Conservation (phyloP, 257 asterid species). For the Henckelia pumila region DNA sequence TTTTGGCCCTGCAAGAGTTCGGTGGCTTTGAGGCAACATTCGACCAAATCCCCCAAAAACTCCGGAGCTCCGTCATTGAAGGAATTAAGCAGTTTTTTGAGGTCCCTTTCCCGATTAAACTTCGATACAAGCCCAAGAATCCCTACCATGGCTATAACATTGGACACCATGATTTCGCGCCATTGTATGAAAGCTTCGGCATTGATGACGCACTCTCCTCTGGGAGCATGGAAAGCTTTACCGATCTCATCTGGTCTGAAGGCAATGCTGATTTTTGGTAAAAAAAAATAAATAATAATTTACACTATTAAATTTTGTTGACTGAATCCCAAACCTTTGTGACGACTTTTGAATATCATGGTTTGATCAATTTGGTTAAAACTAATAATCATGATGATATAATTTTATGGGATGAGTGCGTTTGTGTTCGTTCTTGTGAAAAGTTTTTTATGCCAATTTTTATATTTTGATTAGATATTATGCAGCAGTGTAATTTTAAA, state of each 20-base stretch:
- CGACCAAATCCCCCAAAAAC: conserved; percentile 30
- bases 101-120: conserved; percentile 50
- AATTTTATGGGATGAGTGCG: too few relatives aligned
- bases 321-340: too few relatives aligned
- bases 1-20: conserved; percentile 40
- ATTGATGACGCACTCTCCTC: conserved; percentile 36
- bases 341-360: too few relatives aligned
- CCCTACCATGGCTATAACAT: conserved; percentile 58
- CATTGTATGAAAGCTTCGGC: conserved; percentile 66
- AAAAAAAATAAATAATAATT: too few relatives aligned
- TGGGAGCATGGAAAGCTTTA: conserved; percentile 31
- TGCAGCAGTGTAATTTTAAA: too few relatives aligned
- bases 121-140: conserved; percentile 42
- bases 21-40: conserved; percentile 66
- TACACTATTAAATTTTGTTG: too few relatives aligned
- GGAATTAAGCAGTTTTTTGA: conserved; percentile 40
- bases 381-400: too few relatives aligned
- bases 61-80: conserved; percentile 34
- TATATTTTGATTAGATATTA: too few relatives aligned
- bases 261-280: conserved; percentile 57
- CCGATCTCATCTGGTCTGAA: conserved; percentile 48
- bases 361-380: too few relatives aligned
- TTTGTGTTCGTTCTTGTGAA: too few relatives aligned
- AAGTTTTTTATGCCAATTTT: too few relatives aligned
- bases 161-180: conserved; percentile 47